A percentile compares a stretch with the other conserved stretches of the same genome.
These are phyloP conservation scores for Heliamphora exappendiculata DNA, from an alignment of 148 eudicot genomes.

Conservation along the genomic window DNA sequence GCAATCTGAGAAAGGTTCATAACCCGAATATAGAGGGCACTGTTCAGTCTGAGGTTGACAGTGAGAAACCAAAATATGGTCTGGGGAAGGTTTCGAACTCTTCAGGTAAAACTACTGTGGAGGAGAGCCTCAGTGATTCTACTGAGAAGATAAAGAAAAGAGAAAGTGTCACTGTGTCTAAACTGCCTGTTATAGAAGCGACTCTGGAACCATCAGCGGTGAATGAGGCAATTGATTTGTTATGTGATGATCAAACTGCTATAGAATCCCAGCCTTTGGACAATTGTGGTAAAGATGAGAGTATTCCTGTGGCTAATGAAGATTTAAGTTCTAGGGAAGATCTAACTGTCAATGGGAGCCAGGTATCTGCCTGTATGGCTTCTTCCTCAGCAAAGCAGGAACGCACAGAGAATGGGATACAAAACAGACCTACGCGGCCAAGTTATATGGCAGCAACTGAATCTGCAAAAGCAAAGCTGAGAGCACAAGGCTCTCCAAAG, in stretches of 20 bases:
- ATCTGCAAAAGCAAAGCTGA: slow-evolving; percentile 55
- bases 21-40: slow-evolving; percentile 30
- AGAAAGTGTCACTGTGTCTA: slow-evolving; percentile 5
- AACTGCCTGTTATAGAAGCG: slow-evolving; percentile 20
- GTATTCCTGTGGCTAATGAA: slow-evolving; percentile 24
- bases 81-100: slow-evolving; percentile 20
- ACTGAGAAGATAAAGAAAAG: slow-evolving; percentile 30
- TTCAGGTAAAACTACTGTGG: slow-evolving; percentile 14
- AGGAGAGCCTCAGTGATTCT: slow-evolving; percentile 13
- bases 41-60: slow-evolving; percentile 19
- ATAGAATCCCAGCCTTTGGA: slow-evolving; percentile 23
- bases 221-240: slow-evolving; percentile 18
- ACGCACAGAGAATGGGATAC: slow-evolving; percentile 35
- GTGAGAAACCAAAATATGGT: slow-evolving; percentile 22
- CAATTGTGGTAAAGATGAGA: slow-evolving; percentile 23
- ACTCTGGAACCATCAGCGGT: slow-evolving; percentile 17
- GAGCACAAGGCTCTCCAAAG: slow-evolving; percentile 47
- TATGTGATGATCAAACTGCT: slow-evolving; percentile 23
- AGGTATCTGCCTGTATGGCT: slow-evolving; percentile 37
- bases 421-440: slow-evolving; percentile 36
- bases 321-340: slow-evolving; percentile 31
- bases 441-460: slow-evolving; percentile 58
- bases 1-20: slow-evolving; percentile 49
- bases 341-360: slow-evolving; percentile 19
- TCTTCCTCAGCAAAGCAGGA: slow-evolving; percentile 45